Conservation (phyloP, 495 filamentous ascomycete species). For the Rhizodiscina lignyota region DNA sequence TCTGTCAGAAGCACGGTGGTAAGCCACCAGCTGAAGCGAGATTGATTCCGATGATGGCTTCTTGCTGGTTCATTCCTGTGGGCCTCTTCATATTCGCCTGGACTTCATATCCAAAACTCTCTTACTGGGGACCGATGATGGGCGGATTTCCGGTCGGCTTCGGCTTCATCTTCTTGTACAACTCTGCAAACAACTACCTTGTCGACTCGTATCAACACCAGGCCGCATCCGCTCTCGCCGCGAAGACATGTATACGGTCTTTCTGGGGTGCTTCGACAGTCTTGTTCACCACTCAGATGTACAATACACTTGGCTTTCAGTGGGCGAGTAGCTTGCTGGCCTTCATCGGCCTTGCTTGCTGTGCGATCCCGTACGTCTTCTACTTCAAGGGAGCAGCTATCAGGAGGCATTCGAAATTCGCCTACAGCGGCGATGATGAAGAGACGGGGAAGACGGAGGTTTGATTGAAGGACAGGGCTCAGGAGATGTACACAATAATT, state of each 20-base stretch:
- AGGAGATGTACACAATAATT: no score
- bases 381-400: conserved; percentile 59
- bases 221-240: conserved; percentile 71
- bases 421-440: conserved; percentile 39
- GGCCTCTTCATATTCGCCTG: conserved; percentile 77
- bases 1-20: conserved; percentile 40
- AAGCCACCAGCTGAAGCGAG: conserved; percentile 59
- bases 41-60: conserved; percentile 71
- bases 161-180: conserved; percentile 77
- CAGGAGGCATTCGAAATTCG: conserved; percentile 44
- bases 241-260: conserved; percentile 63
- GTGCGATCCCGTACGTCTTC: conserved; percentile 60
- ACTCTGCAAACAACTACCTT: conserved; percentile 66
- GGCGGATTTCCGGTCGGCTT: conserved; percentile 67
- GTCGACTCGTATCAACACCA: conserved; percentile 76
- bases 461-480: no score
- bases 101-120: conserved; percentile 48
- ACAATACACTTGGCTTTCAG: conserved; percentile 46
- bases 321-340: conserved; percentile 59
- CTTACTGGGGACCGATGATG: conserved; percentile 55
- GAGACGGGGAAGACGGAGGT: no score
- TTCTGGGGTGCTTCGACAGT: conserved; percentile 66
- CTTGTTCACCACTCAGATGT: conserved; percentile 73
- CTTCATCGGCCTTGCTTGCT: conserved; percentile 56
- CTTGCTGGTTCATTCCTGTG: conserved; percentile 63